These are phyloP conservation scores for Saccharomyces kudriavzevii DNA, from an alignment of 805 yeast species.

Conservation along the genomic window DNA sequence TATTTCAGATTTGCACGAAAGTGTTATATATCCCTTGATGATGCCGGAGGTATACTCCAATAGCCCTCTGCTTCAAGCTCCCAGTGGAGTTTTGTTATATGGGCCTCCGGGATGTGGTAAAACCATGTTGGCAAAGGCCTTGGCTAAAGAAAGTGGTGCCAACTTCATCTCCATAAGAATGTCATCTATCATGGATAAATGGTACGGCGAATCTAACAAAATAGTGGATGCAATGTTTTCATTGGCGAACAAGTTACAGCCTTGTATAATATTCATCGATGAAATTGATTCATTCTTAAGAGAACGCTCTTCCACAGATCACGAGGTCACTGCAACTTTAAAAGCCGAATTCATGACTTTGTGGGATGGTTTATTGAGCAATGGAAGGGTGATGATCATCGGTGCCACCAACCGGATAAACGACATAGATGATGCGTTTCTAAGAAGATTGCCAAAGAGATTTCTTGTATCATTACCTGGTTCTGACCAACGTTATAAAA, in stretches of 20 bases:
- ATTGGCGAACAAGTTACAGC: slow-evolving; percentile 80
- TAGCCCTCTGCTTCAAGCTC: slow-evolving; percentile 75
- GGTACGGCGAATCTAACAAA: slow-evolving; percentile 96
- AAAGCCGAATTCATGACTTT: slow-evolving; percentile 96
- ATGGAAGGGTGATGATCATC: slow-evolving; percentile 75
- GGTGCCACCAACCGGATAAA: slow-evolving; percentile 93
- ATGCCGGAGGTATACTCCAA: slow-evolving; percentile 65
- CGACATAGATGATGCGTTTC: slow-evolving; percentile 86
- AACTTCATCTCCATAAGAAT: slow-evolving; percentile 83
- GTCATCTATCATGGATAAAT: slow-evolving; percentile 92
- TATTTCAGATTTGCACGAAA: slow-evolving; percentile 77
- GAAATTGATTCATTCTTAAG: slow-evolving; percentile 92
- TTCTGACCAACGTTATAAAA: slow-evolving; percentile 56
- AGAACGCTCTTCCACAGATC: slow-evolving; percentile 76
- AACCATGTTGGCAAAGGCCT: slow-evolving; percentile 93
- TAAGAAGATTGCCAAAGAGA: slow-evolving; percentile 87
- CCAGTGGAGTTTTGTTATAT: slow-evolving; percentile 84
- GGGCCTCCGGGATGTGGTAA: slow-evolving; percentile 99
- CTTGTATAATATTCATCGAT: slow-evolving; percentile 91
- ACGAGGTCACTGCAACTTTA: slow-evolving; percentile 88
- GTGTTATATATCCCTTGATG: slow-evolving; percentile 80
- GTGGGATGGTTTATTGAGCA: slow-evolving; percentile 84
- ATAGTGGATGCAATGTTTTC: slow-evolving; percentile 89
- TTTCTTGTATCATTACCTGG: slow-evolving; percentile 74
- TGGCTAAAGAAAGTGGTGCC: slow-evolving; percentile 87